Evolutionary conservation across 2,329 filamentous ascomycete species (phyloP).

Genomic region (Lasiodiplodia hormozganensis): DNA sequence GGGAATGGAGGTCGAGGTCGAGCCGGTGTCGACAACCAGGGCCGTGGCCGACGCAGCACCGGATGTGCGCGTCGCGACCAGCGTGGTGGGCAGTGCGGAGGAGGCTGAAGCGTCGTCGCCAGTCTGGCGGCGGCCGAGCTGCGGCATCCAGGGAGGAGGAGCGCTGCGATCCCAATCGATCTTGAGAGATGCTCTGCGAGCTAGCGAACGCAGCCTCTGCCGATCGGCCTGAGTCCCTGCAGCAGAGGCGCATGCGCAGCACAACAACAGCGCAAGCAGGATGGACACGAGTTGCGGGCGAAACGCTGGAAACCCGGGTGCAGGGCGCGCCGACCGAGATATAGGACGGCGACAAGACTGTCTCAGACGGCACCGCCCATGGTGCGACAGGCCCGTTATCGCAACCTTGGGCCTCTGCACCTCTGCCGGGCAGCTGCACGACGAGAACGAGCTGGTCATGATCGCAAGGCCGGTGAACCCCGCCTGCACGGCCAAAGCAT

Average conservation of each 20-base stretch:
- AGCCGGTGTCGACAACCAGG: conserved; percentile 29
- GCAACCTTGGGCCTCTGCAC: conserved; percentile 18
- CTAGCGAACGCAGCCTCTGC: conserved; percentile 23
- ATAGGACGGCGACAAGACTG: conserved; percentile 25
- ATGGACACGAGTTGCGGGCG: conserved; percentile 7
- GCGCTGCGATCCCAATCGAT: conserved; percentile 26
- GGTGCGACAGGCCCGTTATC: conserved; percentile 29
- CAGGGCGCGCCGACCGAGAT: neutral
- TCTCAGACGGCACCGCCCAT: conserved; percentile 20
- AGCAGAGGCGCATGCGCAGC: conserved; percentile 25
- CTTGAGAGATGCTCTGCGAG: conserved; percentile 22
- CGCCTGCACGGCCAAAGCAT: conserved; percentile 20
- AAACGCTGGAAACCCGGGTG: conserved; percentile 1
- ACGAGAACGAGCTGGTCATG: conserved; percentile 29
- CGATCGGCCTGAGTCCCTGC: conserved; percentile 27
- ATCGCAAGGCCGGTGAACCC: conserved; percentile 13
- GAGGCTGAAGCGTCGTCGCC: conserved; percentile 24
- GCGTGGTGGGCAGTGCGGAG: conserved; percentile 25
- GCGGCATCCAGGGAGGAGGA: conserved; percentile 27
- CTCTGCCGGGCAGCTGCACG: conserved; percentile 22
- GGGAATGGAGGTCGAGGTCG: conserved; percentile 40
- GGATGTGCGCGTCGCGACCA: conserved; percentile 19
- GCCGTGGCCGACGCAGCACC: conserved; percentile 7
- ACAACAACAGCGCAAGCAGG: conserved; percentile 27
- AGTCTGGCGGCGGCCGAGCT: conserved; percentile 12